Base-by-base conservation (phyloP, 1,284 basidiomycete genomes). In the Heimioporus retisporus region DNA sequence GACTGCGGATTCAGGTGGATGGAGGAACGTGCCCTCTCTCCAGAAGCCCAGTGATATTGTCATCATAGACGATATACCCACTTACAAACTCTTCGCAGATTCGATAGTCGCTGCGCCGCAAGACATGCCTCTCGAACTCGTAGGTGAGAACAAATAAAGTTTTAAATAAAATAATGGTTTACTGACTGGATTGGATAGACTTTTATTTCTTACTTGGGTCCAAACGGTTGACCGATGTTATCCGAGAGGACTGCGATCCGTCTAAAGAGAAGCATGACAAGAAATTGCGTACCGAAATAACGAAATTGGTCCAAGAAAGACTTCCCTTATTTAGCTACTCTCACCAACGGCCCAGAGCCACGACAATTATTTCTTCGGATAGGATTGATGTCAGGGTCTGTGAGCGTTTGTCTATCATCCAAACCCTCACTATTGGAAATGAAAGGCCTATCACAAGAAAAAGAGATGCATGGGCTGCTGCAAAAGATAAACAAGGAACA, bases 61-160 rank as follows among this genome's bases (percentile, higher is more conserved):
- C 46, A 53, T 70, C 7, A 59, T 54, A 11, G 61, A 70, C 18
- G 70, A 70, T 18, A 53, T 28, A 6, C 18, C 59, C 25, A 28
- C 68, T 16, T 61, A 59, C 43, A 35, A 57, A 7, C 59, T 63
- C 16, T 70, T 70, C 50, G 6, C 8, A 6, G 70, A 69, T 50
- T 25, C 31, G 3, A 46, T 70, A 21, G 35, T 63, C 35, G 54
- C 25, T 6, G 68, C 61, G 4, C 69, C 69, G 21, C 63, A 31
- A 6, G 59, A 72, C 8, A 55, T 66, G 7, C 2, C 53, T 35
- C 56, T 23, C 28, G 60, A 66, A 42, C 68, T 69, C 21, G 60
- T 69, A 60, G 19, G 68, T 69, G 8, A 46, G 55, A 48, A 48
- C 46, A 5, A n/a, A n/a, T 48, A 7, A 48, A 48, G 19, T 2